phyloP scores from a whole-genome alignment of 805 yeast species.

The Monosporozyma aerobia region DNA sequence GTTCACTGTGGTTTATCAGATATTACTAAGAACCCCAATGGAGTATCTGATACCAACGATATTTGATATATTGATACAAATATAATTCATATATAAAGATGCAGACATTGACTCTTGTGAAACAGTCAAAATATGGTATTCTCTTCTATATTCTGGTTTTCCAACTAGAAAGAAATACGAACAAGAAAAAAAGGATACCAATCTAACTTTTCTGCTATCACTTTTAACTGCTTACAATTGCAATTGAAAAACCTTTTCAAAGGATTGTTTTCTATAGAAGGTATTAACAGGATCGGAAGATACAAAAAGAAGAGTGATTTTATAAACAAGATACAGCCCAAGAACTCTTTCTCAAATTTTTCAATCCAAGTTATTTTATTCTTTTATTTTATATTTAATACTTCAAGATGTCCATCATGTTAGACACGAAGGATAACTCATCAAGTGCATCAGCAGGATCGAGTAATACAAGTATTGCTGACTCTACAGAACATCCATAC shows the following conservation, averaged over 20 bases:
- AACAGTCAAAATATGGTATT: too few relatives aligned
- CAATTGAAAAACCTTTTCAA: neutral
- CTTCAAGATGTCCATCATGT: neutral
- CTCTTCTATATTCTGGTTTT: too few relatives aligned
- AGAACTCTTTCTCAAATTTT: neutral
- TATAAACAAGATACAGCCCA: neutral
- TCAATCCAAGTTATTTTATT: neutral
- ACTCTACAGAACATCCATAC: slow-evolving; percentile 2
- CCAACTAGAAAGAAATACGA: neutral
- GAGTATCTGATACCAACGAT: neutral
- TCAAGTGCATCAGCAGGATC: neutral
- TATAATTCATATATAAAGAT: neutral
- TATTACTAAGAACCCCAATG: too few relatives aligned
- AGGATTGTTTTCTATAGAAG: neutral
- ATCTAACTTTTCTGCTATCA: neutral
- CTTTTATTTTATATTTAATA: neutral
- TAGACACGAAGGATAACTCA: neutral
- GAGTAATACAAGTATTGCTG: too few relatives aligned
- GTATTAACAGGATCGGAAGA: neutral
- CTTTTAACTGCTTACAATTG: neutral
- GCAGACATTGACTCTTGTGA: neutral
- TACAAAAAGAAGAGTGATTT: neutral
- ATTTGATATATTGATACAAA: too few relatives aligned
- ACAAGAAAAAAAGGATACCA: neutral
- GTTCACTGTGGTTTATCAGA: neutral